Base-by-base conservation (phyloP, 495 filamentous ascomycete species). In the Penicillium pulvis region DNA sequence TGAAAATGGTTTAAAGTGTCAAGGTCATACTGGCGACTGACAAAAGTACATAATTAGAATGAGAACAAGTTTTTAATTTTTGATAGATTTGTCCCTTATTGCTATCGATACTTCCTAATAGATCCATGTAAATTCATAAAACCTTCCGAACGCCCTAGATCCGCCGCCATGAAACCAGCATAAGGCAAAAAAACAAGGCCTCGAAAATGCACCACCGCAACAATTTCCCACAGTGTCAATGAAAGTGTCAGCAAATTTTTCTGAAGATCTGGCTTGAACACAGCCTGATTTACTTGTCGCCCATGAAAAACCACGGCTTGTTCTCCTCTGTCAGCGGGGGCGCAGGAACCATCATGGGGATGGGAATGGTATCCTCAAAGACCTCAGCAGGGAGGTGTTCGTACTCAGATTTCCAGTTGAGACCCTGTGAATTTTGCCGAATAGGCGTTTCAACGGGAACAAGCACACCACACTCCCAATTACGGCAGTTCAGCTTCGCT, bases 401-500 rank as follows among this genome's bases (percentile, higher is more conserved):
- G 1, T 52, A 5, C 4, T 17, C 10, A 48, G 28, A 9, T 26
- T n/a, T 8, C 33, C 16, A 51, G n/a, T 54, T 36, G 11, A 39
- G 48, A 42, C 11, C 0, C 16, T 28, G 26, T 11, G 12, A 4
- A 36, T 14, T 36, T 12, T 14, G 33, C 10, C 3, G 33, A 36
- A 14, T 10, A 11, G 10, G 4, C 10, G 33, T 36, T 14, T 11
- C 12, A 36, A 76, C 53, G 0, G 83, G 86, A 11, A 96, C 60
- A 3, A 98, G 26, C 0, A 98, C 92, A 4, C 94, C 94, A 61
- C 92, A 97, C 72, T 98, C 94, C 94, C 94, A 98, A 71, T 98
- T 98, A 12, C 90, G 85, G 67, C 89, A 91, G 56, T 86, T 94
- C 19, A 98, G 71, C 62, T 92, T 96, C 0, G 84, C 81, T 20